Evolutionary conservation across 2,329 filamentous ascomycete species (phyloP), one percentile per base, ranked within the genome.

Genomic region (Magnaporthiopsis incrustans): DNA sequence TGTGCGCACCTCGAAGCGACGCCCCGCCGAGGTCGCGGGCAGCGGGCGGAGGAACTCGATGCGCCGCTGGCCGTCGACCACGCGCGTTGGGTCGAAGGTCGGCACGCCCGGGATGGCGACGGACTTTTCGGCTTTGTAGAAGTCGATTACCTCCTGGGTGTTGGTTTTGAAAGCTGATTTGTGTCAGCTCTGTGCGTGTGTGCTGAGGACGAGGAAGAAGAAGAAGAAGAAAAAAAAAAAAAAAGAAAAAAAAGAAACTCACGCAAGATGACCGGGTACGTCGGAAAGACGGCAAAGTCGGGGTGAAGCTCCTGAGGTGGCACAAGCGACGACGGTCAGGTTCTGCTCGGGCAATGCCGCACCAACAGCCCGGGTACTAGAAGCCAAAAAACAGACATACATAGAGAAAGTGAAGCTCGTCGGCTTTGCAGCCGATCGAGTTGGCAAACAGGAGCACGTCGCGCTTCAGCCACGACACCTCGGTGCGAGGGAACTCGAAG

Each of bases 381-480:
- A 30, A 30, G 5, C 3, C 3, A 30, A 30, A 32, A 10, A 4
- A 22, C 14, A 26, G 53, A 73, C 84, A 66, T 82, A 95, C 92
- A 71, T 92, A 97, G 78, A 97, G 87, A 74, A 94, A 96, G 74
- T 97, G 92, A 72, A 97, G 85, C 81, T 97, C 93, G 70, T 96
- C 88, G n/a, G 84, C 83, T 15, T 86, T 94, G 73, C 67, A 88
- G 64, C 93, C 93, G 74, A 97, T 94, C 78, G 89, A 94, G 77
- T 89, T 89, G 70, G 93, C 92, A 76, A 97, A 97, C 67, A 98
- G 87, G 67, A 97, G 82, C 50, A 88, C 86, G 81, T 97, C 93
- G 69, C 93, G 87, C 84, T 93, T 92, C 71, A 91, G 77, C 93
- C 92, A 97, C 70, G 88, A 85, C 14, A 96, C 91, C 73, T 89